phyloP scores from a whole-genome alignment of 169 alveolate species.

The Eimeria maxima region DNA sequence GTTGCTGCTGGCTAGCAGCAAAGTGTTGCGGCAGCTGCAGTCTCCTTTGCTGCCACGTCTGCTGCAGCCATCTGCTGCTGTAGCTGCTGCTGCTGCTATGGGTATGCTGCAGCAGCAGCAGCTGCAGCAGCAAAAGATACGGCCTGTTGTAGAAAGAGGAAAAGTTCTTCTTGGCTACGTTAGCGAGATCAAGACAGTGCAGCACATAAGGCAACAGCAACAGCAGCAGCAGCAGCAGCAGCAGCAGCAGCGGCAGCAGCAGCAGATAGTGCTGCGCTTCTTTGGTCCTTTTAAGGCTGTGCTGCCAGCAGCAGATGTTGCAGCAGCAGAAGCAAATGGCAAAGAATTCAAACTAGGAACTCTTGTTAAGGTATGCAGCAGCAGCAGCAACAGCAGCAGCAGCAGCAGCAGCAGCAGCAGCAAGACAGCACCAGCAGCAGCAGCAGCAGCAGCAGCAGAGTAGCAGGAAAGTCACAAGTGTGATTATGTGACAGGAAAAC shows the following conservation, averaged over 20 bases:
- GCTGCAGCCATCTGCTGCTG: slow-evolving; percentile 42
- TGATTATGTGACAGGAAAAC: no score
- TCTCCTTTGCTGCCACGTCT: slow-evolving; percentile 35
- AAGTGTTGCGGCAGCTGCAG: slow-evolving; percentile 46
- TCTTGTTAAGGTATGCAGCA: slow-evolving; percentile 34
- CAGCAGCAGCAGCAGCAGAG: slow-evolving; percentile 40
- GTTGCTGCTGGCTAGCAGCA: slow-evolving; percentile 37
- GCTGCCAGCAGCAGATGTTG: not conserved
- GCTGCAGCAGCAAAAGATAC: not conserved
- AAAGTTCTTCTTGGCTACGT: slow-evolving; percentile 41
- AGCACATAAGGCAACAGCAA: slow-evolving; percentile 20
- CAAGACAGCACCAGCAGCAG: slow-evolving; percentile 6
- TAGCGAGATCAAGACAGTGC: slow-evolving; percentile 28
- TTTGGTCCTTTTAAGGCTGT: slow-evolving; percentile 46
- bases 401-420: slow-evolving; percentile 11
- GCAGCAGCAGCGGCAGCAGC: slow-evolving; percentile 40
- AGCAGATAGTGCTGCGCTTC: slow-evolving; percentile 48
- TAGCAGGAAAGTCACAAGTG: not conserved
- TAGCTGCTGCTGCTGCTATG: not conserved
- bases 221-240: slow-evolving; percentile 64
- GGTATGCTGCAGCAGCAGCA: slow-evolving; percentile 2
- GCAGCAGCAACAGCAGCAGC: slow-evolving; percentile 43
- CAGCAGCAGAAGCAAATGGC: slow-evolving; percentile 23
- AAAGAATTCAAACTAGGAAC: slow-evolving; percentile 17
- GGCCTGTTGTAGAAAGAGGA: slow-evolving; percentile 30